These are phyloP conservation scores for Cordyceps fumosorosea DNA, from an alignment of 2,329 filamentous ascomycete genomes.

Conservation along the genomic window DNA sequence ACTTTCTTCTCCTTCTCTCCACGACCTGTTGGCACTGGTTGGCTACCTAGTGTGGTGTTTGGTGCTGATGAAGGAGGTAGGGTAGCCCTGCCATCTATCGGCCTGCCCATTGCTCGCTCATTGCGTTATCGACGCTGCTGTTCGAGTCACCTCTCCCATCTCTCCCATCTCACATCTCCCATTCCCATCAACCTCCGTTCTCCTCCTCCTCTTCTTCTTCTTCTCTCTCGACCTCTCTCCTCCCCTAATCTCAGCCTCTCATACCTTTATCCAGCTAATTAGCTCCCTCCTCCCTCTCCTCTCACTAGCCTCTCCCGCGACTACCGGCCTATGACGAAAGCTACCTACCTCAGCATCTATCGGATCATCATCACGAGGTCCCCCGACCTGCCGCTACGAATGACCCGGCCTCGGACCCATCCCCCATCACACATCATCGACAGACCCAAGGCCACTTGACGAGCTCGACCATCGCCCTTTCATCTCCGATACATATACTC, in stretches of 20 bases:
- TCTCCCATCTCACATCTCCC: neutral
- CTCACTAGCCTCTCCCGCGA: neutral
- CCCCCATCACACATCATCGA: neutral
- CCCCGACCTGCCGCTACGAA: conserved; percentile 7
- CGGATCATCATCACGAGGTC: conserved; percentile 14
- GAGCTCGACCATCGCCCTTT: conserved; percentile 2
- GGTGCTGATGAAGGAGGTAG: neutral
- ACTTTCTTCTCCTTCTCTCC: conserved; percentile 1
- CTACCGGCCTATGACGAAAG: conserved; percentile 11
- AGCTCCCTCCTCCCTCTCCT: neutral
- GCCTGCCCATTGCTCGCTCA: neutral
- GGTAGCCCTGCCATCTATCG: neutral
- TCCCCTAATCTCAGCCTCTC: neutral
- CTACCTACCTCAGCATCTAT: neutral
- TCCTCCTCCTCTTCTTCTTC: neutral
- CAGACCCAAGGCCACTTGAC: conserved; percentile 5
- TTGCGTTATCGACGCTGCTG: conserved; percentile 12
- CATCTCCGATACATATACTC: conserved; percentile 2
- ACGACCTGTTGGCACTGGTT: neutral
- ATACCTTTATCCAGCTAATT: neutral
- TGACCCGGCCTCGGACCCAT: conserved; percentile 14
- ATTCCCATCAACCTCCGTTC: conserved; percentile 10
- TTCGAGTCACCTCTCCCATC: conserved; percentile 14
- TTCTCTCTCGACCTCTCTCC: neutral
- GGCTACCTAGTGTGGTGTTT: neutral